Percentiles rank a stretch among this genome's conserved stretches.
phyloP scores from a whole-genome alignment of 2,329 filamentous ascomycete genomes.

The Ceratocystis albifundus region DNA sequence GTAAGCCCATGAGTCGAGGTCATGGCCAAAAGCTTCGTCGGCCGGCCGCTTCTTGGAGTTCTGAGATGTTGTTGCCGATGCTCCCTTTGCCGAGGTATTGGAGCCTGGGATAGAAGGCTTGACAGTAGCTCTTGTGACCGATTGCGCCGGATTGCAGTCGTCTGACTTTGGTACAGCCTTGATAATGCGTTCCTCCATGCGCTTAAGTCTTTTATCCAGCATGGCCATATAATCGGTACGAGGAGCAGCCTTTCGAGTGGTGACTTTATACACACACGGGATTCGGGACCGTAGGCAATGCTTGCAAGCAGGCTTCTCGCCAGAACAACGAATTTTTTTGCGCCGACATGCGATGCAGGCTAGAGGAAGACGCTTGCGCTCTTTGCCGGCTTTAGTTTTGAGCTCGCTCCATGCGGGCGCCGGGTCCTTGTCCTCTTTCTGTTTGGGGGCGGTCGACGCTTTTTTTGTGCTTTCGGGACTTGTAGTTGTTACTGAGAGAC shows the following conservation, averaged over 20 bases:
- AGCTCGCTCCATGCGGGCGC: slow-evolving; percentile 66
- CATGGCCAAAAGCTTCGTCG: slow-evolving; percentile 76
- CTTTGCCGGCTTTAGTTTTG: slow-evolving; percentile 88
- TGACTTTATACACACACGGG: slow-evolving; percentile 96
- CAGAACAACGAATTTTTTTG: slow-evolving; percentile 96
- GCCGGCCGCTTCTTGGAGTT: slow-evolving; percentile 65
- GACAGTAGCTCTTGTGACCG: slow-evolving; percentile 67
- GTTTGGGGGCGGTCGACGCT: slow-evolving; percentile 40
- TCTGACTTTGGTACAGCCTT: slow-evolving; percentile 87
- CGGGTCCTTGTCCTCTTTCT: slow-evolving; percentile 46
- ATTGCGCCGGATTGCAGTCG: slow-evolving; percentile 36
- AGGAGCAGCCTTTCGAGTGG: slow-evolving; percentile 82
- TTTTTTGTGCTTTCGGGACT: slow-evolving; percentile 30
- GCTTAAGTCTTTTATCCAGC: slow-evolving; percentile 87
- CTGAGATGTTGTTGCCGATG: slow-evolving; percentile 35
- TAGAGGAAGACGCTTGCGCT: slow-evolving; percentile 80
- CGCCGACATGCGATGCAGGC: slow-evolving; percentile 91
- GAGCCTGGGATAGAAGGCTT: slow-evolving; percentile 59
- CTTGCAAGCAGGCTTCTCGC: slow-evolving; percentile 94
- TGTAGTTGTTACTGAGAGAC: slow-evolving; percentile 30
- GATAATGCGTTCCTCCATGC: slow-evolving; percentile 97
- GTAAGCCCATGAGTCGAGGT: slow-evolving; percentile 71
- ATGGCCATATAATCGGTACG: slow-evolving; percentile 98
- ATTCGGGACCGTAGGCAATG: slow-evolving; percentile 87
- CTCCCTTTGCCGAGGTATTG: slow-evolving; percentile 2